Evolutionary conservation across 495 filamentous ascomycete genomes (phyloP).

Genomic region (Lasiosphaeris hirsuta): DNA sequence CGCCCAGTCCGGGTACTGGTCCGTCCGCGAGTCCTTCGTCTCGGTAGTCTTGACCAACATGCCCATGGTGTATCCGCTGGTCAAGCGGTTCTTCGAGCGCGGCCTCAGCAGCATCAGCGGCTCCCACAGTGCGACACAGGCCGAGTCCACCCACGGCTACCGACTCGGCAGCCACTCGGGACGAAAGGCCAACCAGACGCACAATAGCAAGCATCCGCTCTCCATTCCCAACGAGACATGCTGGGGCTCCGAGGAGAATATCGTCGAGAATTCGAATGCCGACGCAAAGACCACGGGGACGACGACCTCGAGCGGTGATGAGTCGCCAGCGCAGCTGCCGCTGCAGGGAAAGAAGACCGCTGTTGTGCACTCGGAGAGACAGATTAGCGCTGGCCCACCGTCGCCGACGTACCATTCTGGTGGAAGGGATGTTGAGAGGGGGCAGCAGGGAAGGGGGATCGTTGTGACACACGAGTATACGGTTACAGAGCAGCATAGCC

Average conservation of each 20-base stretch:
- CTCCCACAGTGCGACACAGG: constrained; percentile 9
- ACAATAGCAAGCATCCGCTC: constrained; percentile 40
- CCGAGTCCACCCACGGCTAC: constrained; percentile 18
- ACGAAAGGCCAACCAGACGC: constrained; percentile 22
- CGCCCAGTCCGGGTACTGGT: constrained; percentile 57
- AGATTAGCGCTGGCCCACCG: too few relatives aligned
- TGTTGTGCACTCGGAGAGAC: too few relatives aligned
- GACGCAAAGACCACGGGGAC: background rate
- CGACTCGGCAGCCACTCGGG: constrained; percentile 18
- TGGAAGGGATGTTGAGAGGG: background rate
- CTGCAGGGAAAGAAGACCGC: background rate
- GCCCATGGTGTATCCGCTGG: constrained; percentile 57
- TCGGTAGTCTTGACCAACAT: constrained; percentile 57
- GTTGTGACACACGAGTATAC: constrained; percentile 9
- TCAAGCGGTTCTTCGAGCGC: constrained; percentile 31
- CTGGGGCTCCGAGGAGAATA: constrained; percentile 42
- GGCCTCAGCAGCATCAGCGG: constrained; percentile 16
- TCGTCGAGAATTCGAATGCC: constrained; percentile 19
- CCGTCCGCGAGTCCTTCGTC: constrained; percentile 61
- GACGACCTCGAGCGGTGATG: background rate
- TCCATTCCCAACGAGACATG: constrained; percentile 38
- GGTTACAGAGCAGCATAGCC: constrained; percentile 3
- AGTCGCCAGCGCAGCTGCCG: background rate
- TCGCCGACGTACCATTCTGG: too few relatives aligned
- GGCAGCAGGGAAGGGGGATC: background rate